These are phyloP conservation scores for Eucalyptus regnans DNA, from an alignment of 345 rosid genomes.

Conservation along the genomic window DNA sequence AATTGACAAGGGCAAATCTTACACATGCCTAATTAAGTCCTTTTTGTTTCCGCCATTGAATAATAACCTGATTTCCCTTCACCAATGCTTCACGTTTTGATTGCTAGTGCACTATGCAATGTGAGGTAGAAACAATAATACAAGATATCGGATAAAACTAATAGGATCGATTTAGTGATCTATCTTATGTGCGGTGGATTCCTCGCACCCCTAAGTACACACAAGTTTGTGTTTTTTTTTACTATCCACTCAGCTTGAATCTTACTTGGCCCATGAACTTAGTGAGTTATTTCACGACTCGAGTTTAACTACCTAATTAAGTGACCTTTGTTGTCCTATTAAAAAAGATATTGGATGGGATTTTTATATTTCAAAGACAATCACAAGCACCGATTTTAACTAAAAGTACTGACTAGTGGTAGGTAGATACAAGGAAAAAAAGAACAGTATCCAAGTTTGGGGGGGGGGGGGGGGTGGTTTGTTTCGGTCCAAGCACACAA, in stretches of 20 bases:
- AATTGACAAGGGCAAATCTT: neutral
- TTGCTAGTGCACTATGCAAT: neutral
- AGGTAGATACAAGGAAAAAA: neutral
- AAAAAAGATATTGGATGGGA: neutral
- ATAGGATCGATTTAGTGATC: neutral
- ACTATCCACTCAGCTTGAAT: neutral
- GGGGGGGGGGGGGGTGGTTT: too few relatives aligned
- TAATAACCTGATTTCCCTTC: neutral
- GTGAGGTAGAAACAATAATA: neutral
- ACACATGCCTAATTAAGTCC: neutral
- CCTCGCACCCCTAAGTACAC: rapidly evolving
- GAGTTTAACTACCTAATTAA: neutral
- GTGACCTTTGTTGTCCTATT: neutral
- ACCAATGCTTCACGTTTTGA: neutral
- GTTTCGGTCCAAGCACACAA: too few relatives aligned
- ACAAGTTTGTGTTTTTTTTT: neutral
- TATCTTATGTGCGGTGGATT: neutral
- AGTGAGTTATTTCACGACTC: neutral
- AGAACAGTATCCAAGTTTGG: too few relatives aligned
- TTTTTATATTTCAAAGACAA: neutral
- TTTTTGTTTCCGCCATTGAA: neutral
- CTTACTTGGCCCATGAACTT: neutral
- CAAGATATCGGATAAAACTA: neutral
- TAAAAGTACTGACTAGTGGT: neutral
- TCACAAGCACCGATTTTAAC: neutral